Evolutionary conservation across 2,329 filamentous ascomycete species (phyloP).

Genomic region (Chaetomium sp.): DNA sequence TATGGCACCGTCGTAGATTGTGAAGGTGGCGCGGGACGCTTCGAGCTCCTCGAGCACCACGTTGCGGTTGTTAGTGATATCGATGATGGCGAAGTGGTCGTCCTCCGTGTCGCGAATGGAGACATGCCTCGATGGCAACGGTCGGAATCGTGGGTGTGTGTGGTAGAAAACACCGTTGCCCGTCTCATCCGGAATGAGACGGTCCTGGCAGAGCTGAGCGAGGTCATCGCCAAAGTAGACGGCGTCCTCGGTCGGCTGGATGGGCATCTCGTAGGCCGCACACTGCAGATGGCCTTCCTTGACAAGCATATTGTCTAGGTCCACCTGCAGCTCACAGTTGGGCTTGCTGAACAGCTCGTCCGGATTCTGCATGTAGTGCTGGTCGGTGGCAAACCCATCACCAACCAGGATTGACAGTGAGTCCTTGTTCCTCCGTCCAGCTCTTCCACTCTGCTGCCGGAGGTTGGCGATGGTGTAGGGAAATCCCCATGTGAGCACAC

Average conservation of each 20-base stretch:
- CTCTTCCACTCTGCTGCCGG: conserved; percentile 88
- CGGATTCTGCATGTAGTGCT: conserved; percentile 95
- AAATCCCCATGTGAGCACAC: conserved; percentile 89
- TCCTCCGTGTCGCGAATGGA: conserved; percentile 83
- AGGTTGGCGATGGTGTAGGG: conserved; percentile 94
- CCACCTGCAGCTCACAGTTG: conserved; percentile 82
- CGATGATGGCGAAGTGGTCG: conserved; percentile 88
- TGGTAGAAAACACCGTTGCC: conserved; percentile 66
- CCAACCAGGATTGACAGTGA: conserved; percentile 85
- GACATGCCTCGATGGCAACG: conserved; percentile 74
- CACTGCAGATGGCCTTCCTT: conserved; percentile 93
- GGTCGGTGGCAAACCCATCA: conserved; percentile 83
- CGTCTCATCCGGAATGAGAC: conserved; percentile 64
- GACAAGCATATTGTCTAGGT: conserved; percentile 85
- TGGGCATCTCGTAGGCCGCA: conserved; percentile 90
- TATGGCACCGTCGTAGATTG: conserved; percentile 92
- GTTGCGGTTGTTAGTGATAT: conserved; percentile 77
- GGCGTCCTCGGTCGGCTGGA: conserved; percentile 67
- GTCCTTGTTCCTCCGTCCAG: conserved; percentile 86
- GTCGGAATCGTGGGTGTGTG: conserved; percentile 81
- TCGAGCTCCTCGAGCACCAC: conserved; percentile 92
- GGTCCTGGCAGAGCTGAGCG: conserved; percentile 61
- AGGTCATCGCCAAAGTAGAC: conserved; percentile 75
- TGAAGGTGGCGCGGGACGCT: conserved; percentile 89
- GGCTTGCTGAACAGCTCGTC: conserved; percentile 89